These are phyloP conservation scores for Chrysanthemum makinoi DNA, from an alignment of 129 eudicot species.

Conservation along the genomic window DNA sequence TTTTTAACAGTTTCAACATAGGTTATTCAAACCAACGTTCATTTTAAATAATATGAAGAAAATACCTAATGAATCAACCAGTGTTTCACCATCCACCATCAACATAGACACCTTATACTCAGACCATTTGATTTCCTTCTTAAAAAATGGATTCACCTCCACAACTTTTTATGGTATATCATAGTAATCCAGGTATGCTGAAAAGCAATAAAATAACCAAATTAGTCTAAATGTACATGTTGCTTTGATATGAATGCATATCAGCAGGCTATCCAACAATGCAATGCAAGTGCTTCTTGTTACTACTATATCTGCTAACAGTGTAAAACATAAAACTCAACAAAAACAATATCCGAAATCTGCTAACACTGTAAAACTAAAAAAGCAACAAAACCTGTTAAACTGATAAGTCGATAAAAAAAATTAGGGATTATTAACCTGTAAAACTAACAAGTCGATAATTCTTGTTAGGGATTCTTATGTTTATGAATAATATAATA, in stretches of 20 bases:
- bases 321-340: too few relatives aligned
- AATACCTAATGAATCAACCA: constrained; percentile 47
- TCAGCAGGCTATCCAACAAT: neutral
- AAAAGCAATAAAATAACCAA: neutral
- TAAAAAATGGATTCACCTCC: constrained; percentile 75
- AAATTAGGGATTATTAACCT: too few relatives aligned
- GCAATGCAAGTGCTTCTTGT: neutral
- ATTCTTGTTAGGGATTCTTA: too few relatives aligned
- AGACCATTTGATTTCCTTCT: constrained; percentile 88
- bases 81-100: constrained; percentile 67
- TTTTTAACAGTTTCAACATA: too few relatives aligned
- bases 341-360: too few relatives aligned
- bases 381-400: too few relatives aligned
- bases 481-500: too few relatives aligned
- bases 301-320: too few relatives aligned
- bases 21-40: neutral
- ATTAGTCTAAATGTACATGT: neutral
- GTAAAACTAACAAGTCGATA: too few relatives aligned
- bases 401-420: too few relatives aligned
- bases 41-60: neutral
- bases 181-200: constrained; percentile 39
- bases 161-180: constrained; percentile 69
- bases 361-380: too few relatives aligned
- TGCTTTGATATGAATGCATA: neutral
- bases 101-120: constrained; percentile 82